These are phyloP conservation scores for Stagonosporopsis vannaccii DNA, from an alignment of 2,329 filamentous ascomycete genomes.

Conservation along the genomic window DNA sequence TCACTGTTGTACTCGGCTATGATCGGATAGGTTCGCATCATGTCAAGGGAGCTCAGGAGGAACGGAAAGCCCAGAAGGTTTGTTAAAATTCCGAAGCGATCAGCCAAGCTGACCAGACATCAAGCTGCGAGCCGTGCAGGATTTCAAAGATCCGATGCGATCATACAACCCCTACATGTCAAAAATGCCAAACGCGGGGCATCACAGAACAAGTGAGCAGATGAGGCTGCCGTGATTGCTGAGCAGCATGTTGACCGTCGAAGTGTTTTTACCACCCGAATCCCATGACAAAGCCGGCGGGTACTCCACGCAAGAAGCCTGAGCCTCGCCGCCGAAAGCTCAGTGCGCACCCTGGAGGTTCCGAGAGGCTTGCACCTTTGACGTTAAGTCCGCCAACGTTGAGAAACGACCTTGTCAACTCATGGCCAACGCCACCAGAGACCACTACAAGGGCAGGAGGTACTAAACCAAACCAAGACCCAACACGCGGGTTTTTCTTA, in stretches of 20 bases:
- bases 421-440: conserved; percentile 44
- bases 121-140: conserved; percentile 48
- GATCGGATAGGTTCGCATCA: conserved; percentile 16
- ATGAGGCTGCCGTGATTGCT: not conserved
- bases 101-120: conserved; percentile 23
- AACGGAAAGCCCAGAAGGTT: conserved; percentile 47
- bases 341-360: conserved; percentile 19
- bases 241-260: conserved; percentile 6
- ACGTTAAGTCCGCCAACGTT: conserved; percentile 38
- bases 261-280: conserved; percentile 49
- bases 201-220: conserved; percentile 42
- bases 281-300: conserved; percentile 48
- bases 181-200: conserved; percentile 43
- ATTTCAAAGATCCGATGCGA: conserved; percentile 48
- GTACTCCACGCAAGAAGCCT: conserved; percentile 45
- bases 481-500: conserved; percentile 41
- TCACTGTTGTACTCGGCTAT: conserved; percentile 2
- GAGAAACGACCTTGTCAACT: conserved; percentile 33
- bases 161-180: conserved; percentile 44
- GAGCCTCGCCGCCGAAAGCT: conserved; percentile 39
- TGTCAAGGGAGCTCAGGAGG: conserved; percentile 39
- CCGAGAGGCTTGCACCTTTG: conserved; percentile 32
- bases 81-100: conserved; percentile 18
- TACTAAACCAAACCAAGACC: conserved; percentile 27
- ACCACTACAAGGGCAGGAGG: conserved; percentile 31